Percentiles rank a stretch among this genome's conserved stretches.
These are phyloP conservation scores for Stenogyne calaminthoides DNA, from an alignment of 305 asterid species.

Conservation along the genomic window DNA sequence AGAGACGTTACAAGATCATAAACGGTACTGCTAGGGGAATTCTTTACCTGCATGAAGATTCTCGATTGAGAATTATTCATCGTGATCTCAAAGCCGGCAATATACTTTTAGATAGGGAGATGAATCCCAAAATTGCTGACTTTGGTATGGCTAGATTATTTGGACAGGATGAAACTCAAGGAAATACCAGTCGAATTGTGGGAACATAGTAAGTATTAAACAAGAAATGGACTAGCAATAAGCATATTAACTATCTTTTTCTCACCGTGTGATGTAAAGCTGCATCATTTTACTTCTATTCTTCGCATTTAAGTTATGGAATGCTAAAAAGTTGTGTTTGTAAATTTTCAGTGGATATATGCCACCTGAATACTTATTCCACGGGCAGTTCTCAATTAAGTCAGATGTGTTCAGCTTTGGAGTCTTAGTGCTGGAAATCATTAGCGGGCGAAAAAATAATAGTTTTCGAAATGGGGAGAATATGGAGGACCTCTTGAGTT, in stretches of 20 bases:
- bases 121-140: constrained; percentile 46
- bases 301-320: neutral
- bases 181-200: constrained; percentile 34
- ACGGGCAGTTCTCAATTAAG: constrained; percentile 38
- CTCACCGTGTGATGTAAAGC: neutral
- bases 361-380: constrained; percentile 43
- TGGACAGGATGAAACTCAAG: constrained; percentile 38
- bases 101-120: constrained; percentile 41
- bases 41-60: constrained; percentile 47
- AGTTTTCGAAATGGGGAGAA: constrained; percentile 17
- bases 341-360: constrained; percentile 41
- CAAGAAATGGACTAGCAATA: neutral
- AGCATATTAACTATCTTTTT: neutral
- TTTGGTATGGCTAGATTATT: constrained; percentile 49
- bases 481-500: constrained; percentile 35
- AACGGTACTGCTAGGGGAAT: constrained; percentile 39
- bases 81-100: constrained; percentile 49
- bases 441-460: constrained; percentile 29
- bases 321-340: neutral
- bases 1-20: constrained; percentile 44
- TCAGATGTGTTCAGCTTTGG: constrained; percentile 50
- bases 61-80: constrained; percentile 39
- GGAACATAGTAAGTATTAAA: constrained; percentile 44
- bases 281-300: neutral
- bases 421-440: constrained; percentile 40